Evolutionary conservation across 2,329 filamentous ascomycete genomes (phyloP), one percentile per base, ranked within the genome.

Genomic region (Lachnellula arida): DNA sequence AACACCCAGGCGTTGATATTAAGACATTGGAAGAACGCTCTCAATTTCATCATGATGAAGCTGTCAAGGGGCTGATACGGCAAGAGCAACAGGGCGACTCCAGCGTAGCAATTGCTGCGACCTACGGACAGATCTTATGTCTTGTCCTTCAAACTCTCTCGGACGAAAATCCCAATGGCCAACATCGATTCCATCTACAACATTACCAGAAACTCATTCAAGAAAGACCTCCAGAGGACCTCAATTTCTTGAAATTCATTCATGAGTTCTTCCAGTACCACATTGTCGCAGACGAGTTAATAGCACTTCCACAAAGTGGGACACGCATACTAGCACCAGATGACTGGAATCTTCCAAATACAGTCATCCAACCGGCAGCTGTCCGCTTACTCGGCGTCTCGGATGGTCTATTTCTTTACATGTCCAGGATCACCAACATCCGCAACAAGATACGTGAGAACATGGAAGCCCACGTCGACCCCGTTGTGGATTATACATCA

Each of bases 211-310:
- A 80, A 55, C 79, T 95, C 56, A 84, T 93, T n/a, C 77, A 76
- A 43, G 74, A 79, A 54, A 79, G 75, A 1, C 83, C 84, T 67
- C 76, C 87, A 51, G 67, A 81, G 67, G 75, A 91, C 78, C 72
- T 84, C 19, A 81, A 84, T 22, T 91, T 94, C 67, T 85, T 86
- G 60, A 86, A 89, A 50, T 85, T 86, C 63, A 81, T 86, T 56
- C 76, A 84, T 58, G 84, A 86, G 69, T 93, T 95, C 73, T 93
- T 95, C 71, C 87, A 91, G 68, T 96, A 94, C 65, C 89, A 94
- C 70, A 82, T 86, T 42, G 81, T 78, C 57, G 81, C 81, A n/a
- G 82, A 86, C 63, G 81, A 86, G 59, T 72, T 86, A 1, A 74
- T 86, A 51, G 78, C 75, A 76, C 15, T 73, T 71, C 59, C 70